Evolutionary conservation across 768 basidiomycete species (phyloP).

Genomic region (Rhizopogon sp.): DNA sequence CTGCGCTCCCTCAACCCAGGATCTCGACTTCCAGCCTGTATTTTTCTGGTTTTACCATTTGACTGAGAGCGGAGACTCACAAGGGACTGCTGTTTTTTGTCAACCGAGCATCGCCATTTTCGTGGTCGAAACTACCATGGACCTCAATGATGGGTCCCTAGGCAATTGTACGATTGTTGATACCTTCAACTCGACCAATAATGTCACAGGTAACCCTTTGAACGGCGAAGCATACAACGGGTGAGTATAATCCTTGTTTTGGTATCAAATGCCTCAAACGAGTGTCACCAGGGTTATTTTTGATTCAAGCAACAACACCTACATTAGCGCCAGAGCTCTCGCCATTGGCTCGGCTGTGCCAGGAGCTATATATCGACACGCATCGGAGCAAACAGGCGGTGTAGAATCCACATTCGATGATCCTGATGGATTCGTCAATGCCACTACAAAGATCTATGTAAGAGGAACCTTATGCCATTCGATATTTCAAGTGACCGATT

Average conservation of each 20-base stretch:
- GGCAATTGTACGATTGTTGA: conserved; percentile 29
- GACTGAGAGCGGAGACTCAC: conserved; percentile 20
- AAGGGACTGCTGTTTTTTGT: conserved; percentile 55
- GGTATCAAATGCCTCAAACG: background rate
- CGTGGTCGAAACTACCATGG: conserved; percentile 37
- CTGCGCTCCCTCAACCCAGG: conserved; percentile 22
- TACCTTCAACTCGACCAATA: conserved; percentile 36
- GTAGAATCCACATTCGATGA: conserved; percentile 41
- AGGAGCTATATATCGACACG: conserved; percentile 53
- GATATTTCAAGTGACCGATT: background rate
- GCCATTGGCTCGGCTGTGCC: conserved; percentile 51
- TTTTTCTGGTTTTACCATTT: conserved; percentile 63
- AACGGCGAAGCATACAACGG: conserved; percentile 55
- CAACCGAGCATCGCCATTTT: conserved; percentile 42
- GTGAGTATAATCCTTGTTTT: conserved; percentile 29
- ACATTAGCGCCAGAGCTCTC: conserved; percentile 46
- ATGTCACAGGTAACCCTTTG: conserved; percentile 43
- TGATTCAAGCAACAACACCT: conserved; percentile 31
- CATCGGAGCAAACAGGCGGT: conserved; percentile 37
- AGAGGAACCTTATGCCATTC: conserved; percentile 2
- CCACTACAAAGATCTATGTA: conserved; percentile 37
- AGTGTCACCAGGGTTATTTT: conserved; percentile 35
- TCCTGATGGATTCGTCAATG: conserved; percentile 45
- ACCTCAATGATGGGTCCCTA: conserved; percentile 39
- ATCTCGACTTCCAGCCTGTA: conserved; percentile 45